These are phyloP conservation scores for Celoporthe dispersa DNA, from an alignment of 2,329 filamentous ascomycete genomes.

Conservation along the genomic window DNA sequence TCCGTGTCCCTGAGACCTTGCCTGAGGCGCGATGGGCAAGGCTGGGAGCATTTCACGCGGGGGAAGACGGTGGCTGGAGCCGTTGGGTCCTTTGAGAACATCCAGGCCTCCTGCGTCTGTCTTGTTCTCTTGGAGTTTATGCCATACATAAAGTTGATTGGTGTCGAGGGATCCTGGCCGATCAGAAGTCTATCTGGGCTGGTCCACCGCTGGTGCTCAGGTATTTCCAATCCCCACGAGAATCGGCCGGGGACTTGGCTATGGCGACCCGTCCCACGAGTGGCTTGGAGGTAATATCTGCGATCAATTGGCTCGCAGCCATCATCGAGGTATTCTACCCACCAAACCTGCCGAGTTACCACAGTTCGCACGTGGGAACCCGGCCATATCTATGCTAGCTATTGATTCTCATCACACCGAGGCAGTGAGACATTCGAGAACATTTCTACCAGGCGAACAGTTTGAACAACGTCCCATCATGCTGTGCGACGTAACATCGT, in stretches of 20 bases:
- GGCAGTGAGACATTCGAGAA: conserved; percentile 6
- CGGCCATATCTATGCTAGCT: not conserved
- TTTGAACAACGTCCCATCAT: not conserved
- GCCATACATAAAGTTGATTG: not conserved
- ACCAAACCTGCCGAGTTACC: not conserved
- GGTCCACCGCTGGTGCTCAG: not conserved
- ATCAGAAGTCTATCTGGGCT: no score
- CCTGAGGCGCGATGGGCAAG: not conserved
- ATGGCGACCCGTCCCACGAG: not conserved
- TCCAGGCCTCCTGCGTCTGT: not conserved
- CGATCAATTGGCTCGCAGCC: not conserved
- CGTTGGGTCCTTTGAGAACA: not conserved
- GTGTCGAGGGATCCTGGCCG: not conserved
- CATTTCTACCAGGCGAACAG: not conserved
- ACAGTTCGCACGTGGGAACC: not conserved
- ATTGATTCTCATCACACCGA: not conserved
- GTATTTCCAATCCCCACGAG: not conserved
- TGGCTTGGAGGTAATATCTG: not conserved
- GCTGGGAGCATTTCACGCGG: not conserved
- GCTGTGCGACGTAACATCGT: conserved; percentile 4
- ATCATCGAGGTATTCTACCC: not conserved
- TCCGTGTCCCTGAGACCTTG: not conserved
- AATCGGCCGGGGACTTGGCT: not conserved
- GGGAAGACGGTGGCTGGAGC: not conserved
- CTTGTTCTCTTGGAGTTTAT: not conserved